Base-by-base conservation (phyloP, 192 early-diverging fungal species). In the Spizellomyces punctatus region DNA sequence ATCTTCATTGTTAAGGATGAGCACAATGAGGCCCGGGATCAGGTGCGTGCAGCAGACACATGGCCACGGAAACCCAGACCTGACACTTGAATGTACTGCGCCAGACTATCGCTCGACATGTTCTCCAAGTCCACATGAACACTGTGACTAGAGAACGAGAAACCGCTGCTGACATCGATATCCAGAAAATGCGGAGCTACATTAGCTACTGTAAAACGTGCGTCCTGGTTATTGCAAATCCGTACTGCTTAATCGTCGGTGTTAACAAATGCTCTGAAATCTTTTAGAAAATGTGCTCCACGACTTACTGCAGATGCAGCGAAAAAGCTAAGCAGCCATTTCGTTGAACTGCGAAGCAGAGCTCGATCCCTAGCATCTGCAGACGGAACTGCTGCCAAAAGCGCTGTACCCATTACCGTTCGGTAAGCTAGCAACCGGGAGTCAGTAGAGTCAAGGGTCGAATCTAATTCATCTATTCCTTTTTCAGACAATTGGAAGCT, bases 1-100 rank as follows among this genome's bases (percentile, higher is more conserved):
- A 99, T 99, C 70, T 99, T 99, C 68, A 98, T 99, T 73, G 90
- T 99, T 44, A 93, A 92, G 72, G 98, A 99, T 80, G 96, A 95
- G 76, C 96, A 98, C 72, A 94, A 96, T 74, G 94, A 95, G 72
- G 82, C 79, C 73, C 89, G 93, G 41, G 98, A 99, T 86, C 36
- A 36, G 27, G 27, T 36, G 27, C 27, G 27, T 36, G 27, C 27
- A 36, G 27, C 27, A 36, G 41, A 49, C 12, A 58, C 41, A 36
- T 36, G 27, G 27, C 27, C 1, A 36, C 27, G 27, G 27, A 36
- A 36, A 36, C 27, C 27, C 27, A 36, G 27, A 36, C 27, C 27
- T 36, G 27, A 36, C 3, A 36, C 1, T 36, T 36, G 3, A 36
- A 0, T 0, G 27, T 36, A 3, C 3, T 36, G 27, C 27, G 74